Conservation (phyloP, 2,329 filamentous ascomycete species). For the Pochonia chlamydosporia region DNA sequence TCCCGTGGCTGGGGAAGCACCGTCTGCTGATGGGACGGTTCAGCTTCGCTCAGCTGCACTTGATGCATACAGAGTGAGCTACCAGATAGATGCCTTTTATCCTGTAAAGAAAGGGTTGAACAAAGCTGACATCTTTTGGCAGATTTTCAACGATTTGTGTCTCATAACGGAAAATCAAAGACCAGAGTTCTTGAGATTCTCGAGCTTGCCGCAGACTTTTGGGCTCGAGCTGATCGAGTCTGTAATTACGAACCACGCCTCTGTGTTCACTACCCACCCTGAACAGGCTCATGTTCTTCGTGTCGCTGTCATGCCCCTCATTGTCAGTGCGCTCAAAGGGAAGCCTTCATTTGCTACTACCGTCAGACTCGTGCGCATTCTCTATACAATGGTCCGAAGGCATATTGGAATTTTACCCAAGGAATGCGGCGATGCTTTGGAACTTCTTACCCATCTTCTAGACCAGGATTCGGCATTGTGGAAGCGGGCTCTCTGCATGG, state of each 20-base stretch:
- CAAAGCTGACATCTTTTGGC: conserved; percentile 10
- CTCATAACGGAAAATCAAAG: conserved; percentile 79
- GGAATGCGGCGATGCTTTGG: conserved; percentile 79
- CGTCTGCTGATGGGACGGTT: conserved; percentile 57
- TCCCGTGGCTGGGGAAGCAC: conserved; percentile 60
- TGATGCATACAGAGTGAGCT: conserved; percentile 70
- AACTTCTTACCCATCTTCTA: conserved; percentile 75
- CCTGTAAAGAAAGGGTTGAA: too few species aligned
- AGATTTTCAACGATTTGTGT: conserved; percentile 86
- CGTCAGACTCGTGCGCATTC: conserved; percentile 73
- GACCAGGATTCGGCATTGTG: conserved; percentile 80
- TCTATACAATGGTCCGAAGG: conserved; percentile 74
- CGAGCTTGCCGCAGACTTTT: conserved; percentile 72
- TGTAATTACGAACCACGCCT: conserved; percentile 78
- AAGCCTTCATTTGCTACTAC: conserved; percentile 75
- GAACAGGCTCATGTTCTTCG: conserved; percentile 79
- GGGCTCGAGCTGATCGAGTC: conserved; percentile 90
- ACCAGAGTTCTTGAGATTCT: conserved; percentile 75
- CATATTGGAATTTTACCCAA: conserved; percentile 68
- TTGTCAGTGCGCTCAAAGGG: conserved; percentile 72
- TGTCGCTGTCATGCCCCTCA: conserved; percentile 73
- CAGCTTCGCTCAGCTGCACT: conserved; percentile 69
- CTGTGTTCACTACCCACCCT: conserved; percentile 68
- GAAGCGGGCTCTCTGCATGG: conserved; percentile 88
- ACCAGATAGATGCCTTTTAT: neutral